Percentiles rank a stretch among this genome's conserved stretches.
phyloP scores from a whole-genome alignment of 2,329 filamentous ascomycete genomes.

The Fusarium virguliforme region DNA sequence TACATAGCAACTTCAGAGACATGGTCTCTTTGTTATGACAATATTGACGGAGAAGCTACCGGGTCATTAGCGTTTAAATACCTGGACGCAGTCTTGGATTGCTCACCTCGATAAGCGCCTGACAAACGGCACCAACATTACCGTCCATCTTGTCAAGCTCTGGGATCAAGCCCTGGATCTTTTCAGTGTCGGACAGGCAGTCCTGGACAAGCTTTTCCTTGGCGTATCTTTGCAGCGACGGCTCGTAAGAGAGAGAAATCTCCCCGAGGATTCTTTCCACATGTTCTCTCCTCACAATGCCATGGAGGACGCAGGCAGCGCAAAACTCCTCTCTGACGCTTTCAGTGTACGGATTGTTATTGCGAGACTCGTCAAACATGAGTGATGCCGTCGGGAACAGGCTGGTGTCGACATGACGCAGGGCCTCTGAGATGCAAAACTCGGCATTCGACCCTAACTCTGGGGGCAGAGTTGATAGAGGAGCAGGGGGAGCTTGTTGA shows the following conservation, averaged over 20 bases:
- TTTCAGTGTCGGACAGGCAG: conserved; percentile 82
- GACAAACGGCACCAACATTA: conserved; percentile 88
- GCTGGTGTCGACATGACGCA: conserved; percentile 86
- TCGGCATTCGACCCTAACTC: conserved; percentile 82
- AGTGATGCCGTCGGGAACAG: conserved; percentile 75
- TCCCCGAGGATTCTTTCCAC: conserved; percentile 88
- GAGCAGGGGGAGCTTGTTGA: conserved; percentile 75
- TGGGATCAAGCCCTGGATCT: conserved; percentile 81
- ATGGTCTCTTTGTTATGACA: conserved; percentile 84
- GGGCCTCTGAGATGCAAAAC: conserved; percentile 79
- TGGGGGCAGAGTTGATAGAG: conserved; percentile 72
- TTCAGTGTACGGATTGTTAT: conserved; percentile 71
- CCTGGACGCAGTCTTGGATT: background rate
- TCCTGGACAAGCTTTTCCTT: conserved; percentile 86
- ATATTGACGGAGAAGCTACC: conserved; percentile 76
- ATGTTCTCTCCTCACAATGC: conserved; percentile 83
- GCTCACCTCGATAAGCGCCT: conserved; percentile 80
- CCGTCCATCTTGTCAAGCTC: conserved; percentile 93
- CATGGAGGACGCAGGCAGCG: conserved; percentile 90
- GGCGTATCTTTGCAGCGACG: conserved; percentile 80
- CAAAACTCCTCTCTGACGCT: conserved; percentile 82
- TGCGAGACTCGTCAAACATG: conserved; percentile 74
- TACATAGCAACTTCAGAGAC: conserved; percentile 82
- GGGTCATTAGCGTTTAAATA: conserved; percentile 13
- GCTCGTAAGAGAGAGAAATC: conserved; percentile 84